phyloP scores from a whole-genome alignment of 176 grass and related monocot genomes.

The Eragrostis curvula region DNA sequence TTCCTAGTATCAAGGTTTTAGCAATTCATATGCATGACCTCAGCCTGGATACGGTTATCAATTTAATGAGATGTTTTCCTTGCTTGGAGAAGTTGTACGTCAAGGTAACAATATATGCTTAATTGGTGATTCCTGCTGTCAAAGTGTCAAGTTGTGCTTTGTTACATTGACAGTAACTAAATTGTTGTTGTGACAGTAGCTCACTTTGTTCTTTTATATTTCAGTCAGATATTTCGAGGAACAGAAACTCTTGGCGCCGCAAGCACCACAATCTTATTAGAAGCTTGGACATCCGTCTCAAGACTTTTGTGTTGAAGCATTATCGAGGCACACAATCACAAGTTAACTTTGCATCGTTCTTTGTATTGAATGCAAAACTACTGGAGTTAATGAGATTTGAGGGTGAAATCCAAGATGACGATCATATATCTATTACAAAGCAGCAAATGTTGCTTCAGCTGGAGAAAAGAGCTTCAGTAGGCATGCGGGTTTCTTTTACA shows the following conservation, averaged over 20 bases:
- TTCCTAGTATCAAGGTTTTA: background rate
- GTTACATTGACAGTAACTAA: too few relatives aligned
- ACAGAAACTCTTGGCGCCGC: background rate
- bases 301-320: background rate
- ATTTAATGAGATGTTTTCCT: background rate
- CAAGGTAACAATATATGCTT: background rate
- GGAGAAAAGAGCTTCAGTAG: background rate
- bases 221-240: background rate
- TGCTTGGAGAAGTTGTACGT: background rate
- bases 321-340: background rate
- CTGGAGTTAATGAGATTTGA: background rate
- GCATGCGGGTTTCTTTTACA: background rate
- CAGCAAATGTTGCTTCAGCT: background rate
- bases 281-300: background rate
- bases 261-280: background rate
- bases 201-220: background rate
- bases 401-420: background rate
- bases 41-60: background rate
- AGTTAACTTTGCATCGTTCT: background rate
- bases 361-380: background rate
- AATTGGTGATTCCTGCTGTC: background rate
- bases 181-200: background rate
- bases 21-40: background rate
- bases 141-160: background rate
- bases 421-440: background rate